Evolutionary conservation across 129 eudicot genomes (phyloP).

Genomic region (Gnaphalium uliginosum): DNA sequence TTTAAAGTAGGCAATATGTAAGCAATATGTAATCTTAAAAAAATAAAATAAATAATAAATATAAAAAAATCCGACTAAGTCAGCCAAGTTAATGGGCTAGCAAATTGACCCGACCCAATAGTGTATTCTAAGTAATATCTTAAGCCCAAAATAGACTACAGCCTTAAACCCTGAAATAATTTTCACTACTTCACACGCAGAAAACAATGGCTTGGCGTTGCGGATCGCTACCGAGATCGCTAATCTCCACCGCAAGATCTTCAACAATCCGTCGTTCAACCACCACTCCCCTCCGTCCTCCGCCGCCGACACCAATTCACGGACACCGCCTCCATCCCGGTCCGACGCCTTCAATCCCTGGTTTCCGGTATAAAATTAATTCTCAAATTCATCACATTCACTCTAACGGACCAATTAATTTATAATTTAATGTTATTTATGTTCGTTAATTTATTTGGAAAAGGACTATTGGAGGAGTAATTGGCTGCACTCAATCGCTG

Average conservation of each 20-base stretch:
- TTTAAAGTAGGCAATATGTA: too few relatives aligned
- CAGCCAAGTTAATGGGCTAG: background rate
- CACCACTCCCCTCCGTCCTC: slow-evolving; percentile 39
- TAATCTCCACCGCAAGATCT: slow-evolving; percentile 50
- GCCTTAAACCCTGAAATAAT: slow-evolving; percentile 29
- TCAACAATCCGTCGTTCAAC: slow-evolving; percentile 44
- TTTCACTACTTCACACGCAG: background rate
- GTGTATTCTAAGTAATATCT: background rate
- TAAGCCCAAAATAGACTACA: background rate
- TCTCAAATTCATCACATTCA: background rate
- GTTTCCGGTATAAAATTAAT: slow-evolving; percentile 20
- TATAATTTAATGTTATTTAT: background rate
- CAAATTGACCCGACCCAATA: background rate
- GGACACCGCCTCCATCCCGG: slow-evolving; percentile 43
- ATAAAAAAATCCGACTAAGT: too few relatives aligned
- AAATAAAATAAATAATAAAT: too few relatives aligned
- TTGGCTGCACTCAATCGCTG: slow-evolving; percentile 56
- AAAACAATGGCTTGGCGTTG: slow-evolving; percentile 59
- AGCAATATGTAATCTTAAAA: too few relatives aligned
- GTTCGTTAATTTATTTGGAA: background rate
- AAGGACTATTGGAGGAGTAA: slow-evolving; percentile 48
- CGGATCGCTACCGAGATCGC: slow-evolving; percentile 52
- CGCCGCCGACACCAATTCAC: slow-evolving; percentile 27
- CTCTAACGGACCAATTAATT: background rate
- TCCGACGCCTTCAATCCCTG: slow-evolving; percentile 22